Evolutionary conservation across 495 filamentous ascomycete genomes (phyloP).

Genomic region (Lophiostoma macrostomum): DNA sequence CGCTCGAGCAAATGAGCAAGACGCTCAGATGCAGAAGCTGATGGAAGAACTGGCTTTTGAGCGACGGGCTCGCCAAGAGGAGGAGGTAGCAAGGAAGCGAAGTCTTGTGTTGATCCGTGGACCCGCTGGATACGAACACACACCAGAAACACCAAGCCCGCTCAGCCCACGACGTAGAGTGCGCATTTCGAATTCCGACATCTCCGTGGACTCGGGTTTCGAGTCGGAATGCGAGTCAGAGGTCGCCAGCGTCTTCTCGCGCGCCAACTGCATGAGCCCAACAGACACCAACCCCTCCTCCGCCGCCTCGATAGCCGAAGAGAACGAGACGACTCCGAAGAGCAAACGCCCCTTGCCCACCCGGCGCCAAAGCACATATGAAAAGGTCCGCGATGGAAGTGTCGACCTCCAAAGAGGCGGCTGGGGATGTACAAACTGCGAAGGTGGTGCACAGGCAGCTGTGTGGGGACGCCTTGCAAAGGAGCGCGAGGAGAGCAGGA

Average conservation of each 20-base stretch:
- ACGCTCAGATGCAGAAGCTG: slow-evolving; percentile 60
- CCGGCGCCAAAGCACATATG: slow-evolving; percentile 19
- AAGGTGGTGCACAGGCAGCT: slow-evolving; percentile 26
- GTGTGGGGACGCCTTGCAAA: slow-evolving; percentile 31
- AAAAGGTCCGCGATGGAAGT: slow-evolving; percentile 19
- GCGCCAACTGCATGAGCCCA: slow-evolving; percentile 14
- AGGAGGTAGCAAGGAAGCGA: slow-evolving; percentile 50
- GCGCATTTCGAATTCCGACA: slow-evolving; percentile 23
- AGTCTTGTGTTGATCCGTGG: slow-evolving; percentile 25
- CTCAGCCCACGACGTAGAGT: slow-evolving; percentile 20
- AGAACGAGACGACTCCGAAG: slow-evolving; percentile 14
- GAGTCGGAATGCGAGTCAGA: slow-evolving; percentile 37
- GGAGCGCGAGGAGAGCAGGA: slow-evolving; percentile 34
- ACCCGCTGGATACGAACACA: slow-evolving; percentile 3
- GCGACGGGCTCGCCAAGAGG: slow-evolving; percentile 52
- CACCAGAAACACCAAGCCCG: background rate
- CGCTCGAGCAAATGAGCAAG: slow-evolving; percentile 61
- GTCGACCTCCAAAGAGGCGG: slow-evolving; percentile 22
- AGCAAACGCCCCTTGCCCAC: slow-evolving; percentile 8
- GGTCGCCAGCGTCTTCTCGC: slow-evolving; percentile 32
- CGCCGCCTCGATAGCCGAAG: slow-evolving; percentile 2
- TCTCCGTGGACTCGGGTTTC: slow-evolving; percentile 37
- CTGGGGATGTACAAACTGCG: slow-evolving; percentile 33
- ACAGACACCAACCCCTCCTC: slow-evolving; percentile 9
- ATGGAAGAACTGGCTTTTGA: slow-evolving; percentile 63